phyloP scores from a whole-genome alignment of 192 early-diverging fungal genomes.

The Mycoemilia scoparia region DNA sequence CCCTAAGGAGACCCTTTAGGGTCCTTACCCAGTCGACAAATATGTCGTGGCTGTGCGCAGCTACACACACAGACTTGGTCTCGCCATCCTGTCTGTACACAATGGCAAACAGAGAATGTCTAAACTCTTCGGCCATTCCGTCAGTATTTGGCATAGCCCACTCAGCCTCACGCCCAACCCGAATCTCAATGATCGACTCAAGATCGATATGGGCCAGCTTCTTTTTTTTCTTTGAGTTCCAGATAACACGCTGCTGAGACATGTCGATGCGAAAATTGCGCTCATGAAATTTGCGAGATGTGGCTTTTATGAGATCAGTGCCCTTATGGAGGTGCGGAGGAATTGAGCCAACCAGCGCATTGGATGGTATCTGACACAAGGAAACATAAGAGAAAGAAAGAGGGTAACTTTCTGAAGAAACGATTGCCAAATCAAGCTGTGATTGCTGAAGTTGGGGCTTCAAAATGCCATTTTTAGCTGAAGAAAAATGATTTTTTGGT shows the following conservation, averaged over 20 bases:
- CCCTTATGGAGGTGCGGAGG: slow-evolving; percentile 18
- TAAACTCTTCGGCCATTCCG: slow-evolving; percentile 17
- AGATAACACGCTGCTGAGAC: slow-evolving; percentile 29
- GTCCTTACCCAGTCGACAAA: slow-evolving; percentile 24
- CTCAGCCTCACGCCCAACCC: slow-evolving; percentile 21
- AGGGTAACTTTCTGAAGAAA: no score
- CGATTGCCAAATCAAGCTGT: no score
- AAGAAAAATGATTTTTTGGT: no score
- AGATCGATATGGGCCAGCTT: slow-evolving; percentile 30
- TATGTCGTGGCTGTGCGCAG: slow-evolving; percentile 12
- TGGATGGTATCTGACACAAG: no score
- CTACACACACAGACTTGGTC: slow-evolving; percentile 18
- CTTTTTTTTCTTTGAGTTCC: slow-evolving; percentile 30
- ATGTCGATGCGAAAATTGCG: slow-evolving; percentile 29
- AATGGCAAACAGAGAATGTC: slow-evolving; percentile 22
- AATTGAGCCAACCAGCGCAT: no score
- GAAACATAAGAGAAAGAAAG: no score
- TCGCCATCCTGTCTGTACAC: slow-evolving; percentile 20
- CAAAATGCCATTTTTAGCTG: no score
- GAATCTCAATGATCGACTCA: slow-evolving; percentile 26
- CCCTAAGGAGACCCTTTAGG: slow-evolving; percentile 11
- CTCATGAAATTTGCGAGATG: slow-evolving; percentile 15
- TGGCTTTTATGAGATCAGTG: slow-evolving; percentile 25
- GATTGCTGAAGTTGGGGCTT: no score
- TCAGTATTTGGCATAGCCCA: slow-evolving; percentile 21